phyloP scores from a whole-genome alignment of 2,329 filamentous ascomycete genomes.

The Alternaria arbusti region DNA sequence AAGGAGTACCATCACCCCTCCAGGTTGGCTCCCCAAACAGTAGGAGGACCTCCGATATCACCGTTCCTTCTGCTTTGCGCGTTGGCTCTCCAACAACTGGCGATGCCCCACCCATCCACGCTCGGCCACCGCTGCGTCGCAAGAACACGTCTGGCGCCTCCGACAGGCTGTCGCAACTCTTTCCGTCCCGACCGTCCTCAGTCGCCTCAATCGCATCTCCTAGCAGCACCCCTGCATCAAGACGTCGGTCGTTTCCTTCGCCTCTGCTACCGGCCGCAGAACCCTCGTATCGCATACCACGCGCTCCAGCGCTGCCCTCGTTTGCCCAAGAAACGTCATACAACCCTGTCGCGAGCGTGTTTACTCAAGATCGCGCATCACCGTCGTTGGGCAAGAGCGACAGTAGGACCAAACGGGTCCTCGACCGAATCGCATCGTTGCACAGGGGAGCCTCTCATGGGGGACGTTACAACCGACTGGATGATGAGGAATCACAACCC shows the following conservation, averaged over 20 bases:
- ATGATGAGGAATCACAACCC: slow-evolving; percentile 38
- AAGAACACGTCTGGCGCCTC: slow-evolving; percentile 41
- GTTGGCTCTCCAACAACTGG: slow-evolving; percentile 37
- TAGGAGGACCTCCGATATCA: slow-evolving; percentile 25
- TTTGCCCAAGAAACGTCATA: slow-evolving; percentile 43
- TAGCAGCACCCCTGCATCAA: slow-evolving; percentile 21
- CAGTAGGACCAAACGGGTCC: slow-evolving; percentile 36
- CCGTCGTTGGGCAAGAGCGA: slow-evolving; percentile 23
- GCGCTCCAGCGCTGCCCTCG: slow-evolving; percentile 40
- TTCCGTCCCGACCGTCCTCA: slow-evolving; percentile 42
- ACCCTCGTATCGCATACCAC: slow-evolving; percentile 37
- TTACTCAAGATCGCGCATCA: slow-evolving; percentile 24
- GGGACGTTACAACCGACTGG: slow-evolving; percentile 38
- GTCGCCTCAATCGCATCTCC: slow-evolving; percentile 32
- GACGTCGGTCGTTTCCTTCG: slow-evolving; percentile 39
- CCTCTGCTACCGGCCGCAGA: slow-evolving; percentile 36
- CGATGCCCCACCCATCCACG: slow-evolving; percentile 14
- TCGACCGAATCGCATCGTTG: slow-evolving; percentile 42
- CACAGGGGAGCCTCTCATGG: slow-evolving; percentile 23
- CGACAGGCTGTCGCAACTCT: slow-evolving; percentile 46
- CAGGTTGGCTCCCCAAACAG: slow-evolving; percentile 35
- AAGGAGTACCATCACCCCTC: slow-evolving; percentile 38
- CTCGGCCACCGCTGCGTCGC: slow-evolving; percentile 33
- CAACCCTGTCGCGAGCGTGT: slow-evolving; percentile 26
- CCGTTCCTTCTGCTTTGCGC: slow-evolving; percentile 38